Base-by-base conservation (phyloP, 805 yeast genomes). In the Sporopachydermia lactativora region DNA sequence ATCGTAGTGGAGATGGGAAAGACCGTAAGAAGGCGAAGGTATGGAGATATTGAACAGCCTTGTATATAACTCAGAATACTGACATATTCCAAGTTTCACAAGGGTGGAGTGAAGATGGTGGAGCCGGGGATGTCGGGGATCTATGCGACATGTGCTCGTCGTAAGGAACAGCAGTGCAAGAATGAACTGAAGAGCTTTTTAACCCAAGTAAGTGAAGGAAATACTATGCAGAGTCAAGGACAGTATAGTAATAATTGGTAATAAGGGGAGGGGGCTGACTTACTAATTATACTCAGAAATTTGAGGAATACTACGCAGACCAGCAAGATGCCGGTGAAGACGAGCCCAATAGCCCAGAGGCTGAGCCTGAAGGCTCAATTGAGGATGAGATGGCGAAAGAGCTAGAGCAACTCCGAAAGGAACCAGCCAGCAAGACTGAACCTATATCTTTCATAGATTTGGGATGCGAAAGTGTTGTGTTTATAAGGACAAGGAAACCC, bases 41-140 rank as follows among this genome's bases (percentile, higher is more conserved):
- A n/a, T n/a, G n/a, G n/a, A n/a, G n/a, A n/a, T n/a, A n/a, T n/a
- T n/a, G n/a, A n/a, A n/a, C n/a, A n/a, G n/a, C n/a, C n/a, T n/a
- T n/a, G n/a, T n/a, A n/a, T n/a, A n/a, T n/a, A n/a, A n/a, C n/a
- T n/a, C n/a, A n/a, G n/a, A n/a, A n/a, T n/a, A n/a, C n/a, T n/a
- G n/a, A n/a, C n/a, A n/a, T n/a, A n/a, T n/a, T n/a, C n/a, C n/a
- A n/a, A 24, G 31, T 19, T 44, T 42, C 34, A 46, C 57, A 72
- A 71, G 49, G 47, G 55, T 4, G 62, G 66, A 15, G 52, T 62
- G 2, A 73, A 73, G 5, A 62, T 73, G 41, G 58, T 88, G 15
- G 96, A 88, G 51, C 95, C 96, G 0, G 80, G 80, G 34, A 81
- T 92, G 41, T 63, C 78, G 34, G 98, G 98, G 0, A 68, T 92